Conservation (phyloP, 2,329 filamentous ascomycete genomes). For the Scopulariopsis brevicaulis region DNA sequence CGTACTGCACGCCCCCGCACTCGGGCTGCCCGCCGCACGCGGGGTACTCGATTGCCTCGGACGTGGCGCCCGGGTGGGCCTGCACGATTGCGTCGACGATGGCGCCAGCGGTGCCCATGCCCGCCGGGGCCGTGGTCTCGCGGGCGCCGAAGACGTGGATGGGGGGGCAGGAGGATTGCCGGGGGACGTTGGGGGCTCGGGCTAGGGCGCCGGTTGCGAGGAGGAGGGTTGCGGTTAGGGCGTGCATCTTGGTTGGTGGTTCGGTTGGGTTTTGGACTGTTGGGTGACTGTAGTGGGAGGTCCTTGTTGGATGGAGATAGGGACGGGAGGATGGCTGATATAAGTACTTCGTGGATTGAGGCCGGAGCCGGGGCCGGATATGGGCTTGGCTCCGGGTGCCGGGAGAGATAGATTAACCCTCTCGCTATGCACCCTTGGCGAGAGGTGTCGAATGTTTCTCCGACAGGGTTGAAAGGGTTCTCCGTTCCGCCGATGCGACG, state of each 20-base stretch:
- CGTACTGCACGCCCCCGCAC: conserved; percentile 51
- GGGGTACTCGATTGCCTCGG: conserved; percentile 47
- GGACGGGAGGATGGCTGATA: neutral
- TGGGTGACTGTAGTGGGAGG: neutral
- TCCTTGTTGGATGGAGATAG: neutral
- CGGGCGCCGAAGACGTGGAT: conserved; percentile 34
- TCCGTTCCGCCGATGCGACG: conserved; percentile 1
- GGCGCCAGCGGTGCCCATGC: conserved; percentile 36
- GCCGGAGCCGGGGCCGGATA: neutral
- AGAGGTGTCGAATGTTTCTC: neutral
- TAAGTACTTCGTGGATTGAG: neutral
- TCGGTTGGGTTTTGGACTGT: neutral
- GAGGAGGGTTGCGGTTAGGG: conserved; percentile 5
- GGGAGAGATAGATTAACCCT: neutral
- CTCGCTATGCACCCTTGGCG: neutral
- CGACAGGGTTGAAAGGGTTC: neutral
- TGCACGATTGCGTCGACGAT: conserved; percentile 37
- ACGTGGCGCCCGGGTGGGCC: conserved; percentile 36
- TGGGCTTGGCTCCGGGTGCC: neutral
- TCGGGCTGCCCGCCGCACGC: conserved; percentile 20
- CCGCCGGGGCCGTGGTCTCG: conserved; percentile 35
- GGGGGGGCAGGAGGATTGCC: conserved; percentile 18
- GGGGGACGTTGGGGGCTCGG: conserved; percentile 6
- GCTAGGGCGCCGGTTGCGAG: conserved; percentile 11
- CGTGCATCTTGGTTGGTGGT: neutral